phyloP scores from a whole-genome alignment of 306 rosid genomes.

The Medicago lupulina region DNA sequence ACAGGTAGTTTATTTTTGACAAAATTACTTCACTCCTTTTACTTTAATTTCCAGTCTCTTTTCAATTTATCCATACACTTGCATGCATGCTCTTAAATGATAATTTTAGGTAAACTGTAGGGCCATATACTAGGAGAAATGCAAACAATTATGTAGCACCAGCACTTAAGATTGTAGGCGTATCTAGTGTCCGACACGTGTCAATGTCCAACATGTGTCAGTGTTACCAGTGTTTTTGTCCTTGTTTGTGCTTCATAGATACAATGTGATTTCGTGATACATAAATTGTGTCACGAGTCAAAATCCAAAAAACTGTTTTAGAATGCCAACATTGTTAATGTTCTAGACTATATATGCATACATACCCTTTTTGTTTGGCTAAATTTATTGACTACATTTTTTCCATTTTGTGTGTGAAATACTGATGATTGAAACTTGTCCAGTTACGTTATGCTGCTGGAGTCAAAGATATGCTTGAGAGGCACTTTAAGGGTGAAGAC shows the following conservation, averaged over 20 bases:
- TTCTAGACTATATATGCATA: neutral
- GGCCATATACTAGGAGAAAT: neutral
- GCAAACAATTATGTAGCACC: neutral
- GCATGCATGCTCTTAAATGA: neutral
- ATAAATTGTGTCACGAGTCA: neutral
- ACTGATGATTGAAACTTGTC: slow-evolving; percentile 37
- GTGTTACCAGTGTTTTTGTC: too few species aligned
- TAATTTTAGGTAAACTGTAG: neutral
- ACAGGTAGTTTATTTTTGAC: slow-evolving; percentile 60
- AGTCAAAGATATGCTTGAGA: slow-evolving; percentile 87
- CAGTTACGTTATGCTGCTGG: slow-evolving; percentile 95
- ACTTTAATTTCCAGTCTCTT: neutral
- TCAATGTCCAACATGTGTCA: too few species aligned
- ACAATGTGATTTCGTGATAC: neutral
- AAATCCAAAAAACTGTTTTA: neutral
- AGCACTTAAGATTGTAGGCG: too few species aligned
- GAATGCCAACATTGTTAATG: neutral
- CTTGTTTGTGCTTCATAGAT: too few species aligned
- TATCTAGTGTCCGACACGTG: too few species aligned
- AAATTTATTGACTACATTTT: neutral
- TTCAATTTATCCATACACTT: neutral
- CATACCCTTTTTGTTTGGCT: neutral
- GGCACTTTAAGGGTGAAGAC: slow-evolving; percentile 90
- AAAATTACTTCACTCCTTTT: slow-evolving; percentile 3
- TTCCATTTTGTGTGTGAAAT: slow-evolving; percentile 14